These are phyloP conservation scores for Coccomyxa sp. DNA, from an alignment of 139 green algal species.

Conservation along the genomic window DNA sequence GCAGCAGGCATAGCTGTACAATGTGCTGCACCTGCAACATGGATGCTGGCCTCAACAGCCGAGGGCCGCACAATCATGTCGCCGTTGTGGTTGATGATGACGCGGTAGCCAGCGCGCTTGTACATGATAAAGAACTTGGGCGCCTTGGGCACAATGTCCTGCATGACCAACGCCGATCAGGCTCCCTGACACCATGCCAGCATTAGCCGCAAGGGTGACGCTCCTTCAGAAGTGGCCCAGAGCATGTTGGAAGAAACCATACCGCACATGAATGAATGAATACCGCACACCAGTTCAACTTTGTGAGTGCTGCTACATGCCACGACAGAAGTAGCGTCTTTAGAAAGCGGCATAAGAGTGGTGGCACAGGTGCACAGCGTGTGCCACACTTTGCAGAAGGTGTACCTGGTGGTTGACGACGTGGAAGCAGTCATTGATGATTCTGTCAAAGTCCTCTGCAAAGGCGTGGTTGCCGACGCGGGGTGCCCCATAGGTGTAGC, in stretches of 20 bases:
- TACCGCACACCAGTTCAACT: too few relatives aligned
- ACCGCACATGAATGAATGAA: too few relatives aligned
- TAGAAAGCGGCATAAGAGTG: too few relatives aligned
- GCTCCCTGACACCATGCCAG: neutral
- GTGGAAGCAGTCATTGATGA: too few relatives aligned
- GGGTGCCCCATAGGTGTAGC: conserved; percentile 79
- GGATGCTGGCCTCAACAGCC: conserved; percentile 29
- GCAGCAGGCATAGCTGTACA: neutral
- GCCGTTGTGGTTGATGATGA: conserved; percentile 38
- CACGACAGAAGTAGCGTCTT: too few relatives aligned
- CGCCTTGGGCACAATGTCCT: conserved; percentile 20
- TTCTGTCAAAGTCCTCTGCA: conserved; percentile 42
- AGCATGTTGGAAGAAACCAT: too few relatives aligned
- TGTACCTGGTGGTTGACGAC: too few relatives aligned
- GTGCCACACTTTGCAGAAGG: too few relatives aligned
- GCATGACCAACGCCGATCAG: neutral
- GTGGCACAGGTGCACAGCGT: too few relatives aligned
- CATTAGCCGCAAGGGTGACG: conserved; percentile 14
- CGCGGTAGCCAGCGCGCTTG: conserved; percentile 37
- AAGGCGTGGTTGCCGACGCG: conserved; percentile 53
- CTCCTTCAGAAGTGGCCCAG: too few relatives aligned
- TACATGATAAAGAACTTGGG: conserved; percentile 36
- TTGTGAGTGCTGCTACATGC: too few relatives aligned
- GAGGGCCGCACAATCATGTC: conserved; percentile 41
- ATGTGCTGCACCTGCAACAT: neutral